These are phyloP conservation scores for Oryza meridionalis DNA, from an alignment of 176 grass and related monocot genomes.

Conservation along the genomic window DNA sequence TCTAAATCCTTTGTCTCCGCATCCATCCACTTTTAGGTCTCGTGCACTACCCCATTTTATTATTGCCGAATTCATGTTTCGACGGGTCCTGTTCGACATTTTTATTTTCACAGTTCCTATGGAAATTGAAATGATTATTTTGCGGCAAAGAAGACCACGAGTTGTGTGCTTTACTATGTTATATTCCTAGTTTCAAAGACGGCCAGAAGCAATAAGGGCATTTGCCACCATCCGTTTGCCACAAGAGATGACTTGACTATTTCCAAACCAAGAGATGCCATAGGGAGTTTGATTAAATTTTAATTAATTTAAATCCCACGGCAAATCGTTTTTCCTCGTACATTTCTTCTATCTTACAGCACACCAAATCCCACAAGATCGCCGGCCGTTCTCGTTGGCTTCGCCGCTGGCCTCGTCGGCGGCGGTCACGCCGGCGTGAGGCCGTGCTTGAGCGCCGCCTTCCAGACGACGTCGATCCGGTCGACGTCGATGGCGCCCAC, in stretches of 20 bases:
- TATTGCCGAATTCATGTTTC: too few relatives aligned
- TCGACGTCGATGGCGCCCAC: slow-evolving; percentile 87
- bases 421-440: slow-evolving; percentile 56
- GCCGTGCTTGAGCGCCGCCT: slow-evolving; percentile 81
- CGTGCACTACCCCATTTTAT: too few relatives aligned
- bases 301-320: not conserved
- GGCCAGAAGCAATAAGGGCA: too few relatives aligned
- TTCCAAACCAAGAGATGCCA: too few relatives aligned
- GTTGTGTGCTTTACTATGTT: not conserved
- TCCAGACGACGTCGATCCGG: slow-evolving; percentile 82
- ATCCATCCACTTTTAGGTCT: too few relatives aligned
- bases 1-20: too few relatives aligned
- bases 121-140: not conserved
- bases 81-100: not conserved
- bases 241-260: too few relatives aligned
- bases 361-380: not conserved
- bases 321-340: not conserved
- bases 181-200: too few relatives aligned
- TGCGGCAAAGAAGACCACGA: not conserved
- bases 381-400: not conserved
- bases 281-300: not conserved
- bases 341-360: not conserved
- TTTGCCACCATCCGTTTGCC: not conserved
- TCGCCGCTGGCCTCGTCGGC: not conserved
- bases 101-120: not conserved